Percentiles rank a stretch among this genome's conserved stretches.
Conservation (phyloP, 768 basidiomycete species). For the Naematelia aurantialba region DNA sequence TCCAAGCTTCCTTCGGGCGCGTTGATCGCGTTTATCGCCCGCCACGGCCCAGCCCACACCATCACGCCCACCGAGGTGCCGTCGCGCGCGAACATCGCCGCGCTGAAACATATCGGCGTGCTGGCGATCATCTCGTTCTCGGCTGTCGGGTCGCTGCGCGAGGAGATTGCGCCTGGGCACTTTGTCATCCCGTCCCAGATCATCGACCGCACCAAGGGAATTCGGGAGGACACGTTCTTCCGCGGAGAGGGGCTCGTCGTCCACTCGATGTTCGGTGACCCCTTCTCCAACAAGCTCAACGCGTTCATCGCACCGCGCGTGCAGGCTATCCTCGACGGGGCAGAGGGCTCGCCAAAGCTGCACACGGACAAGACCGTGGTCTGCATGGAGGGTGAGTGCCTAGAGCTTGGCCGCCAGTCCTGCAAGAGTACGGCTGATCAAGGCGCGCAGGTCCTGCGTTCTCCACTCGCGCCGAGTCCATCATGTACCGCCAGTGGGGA, state of each 20-base stretch:
- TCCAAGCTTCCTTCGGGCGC: slow-evolving; percentile 73
- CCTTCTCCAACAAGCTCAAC: slow-evolving; percentile 59
- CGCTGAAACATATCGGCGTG: slow-evolving; percentile 86
- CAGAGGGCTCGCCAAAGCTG: slow-evolving; percentile 60
- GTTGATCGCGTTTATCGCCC: slow-evolving; percentile 80
- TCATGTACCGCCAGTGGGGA: slow-evolving; percentile 90
- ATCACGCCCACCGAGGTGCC: slow-evolving; percentile 78
- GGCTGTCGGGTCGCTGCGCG: slow-evolving; percentile 88
- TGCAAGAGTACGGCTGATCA: not conserved
- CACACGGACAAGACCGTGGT: slow-evolving; percentile 82
- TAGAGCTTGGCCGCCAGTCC: not conserved
- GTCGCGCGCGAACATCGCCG: slow-evolving; percentile 86
- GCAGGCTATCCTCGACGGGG: slow-evolving; percentile 58
- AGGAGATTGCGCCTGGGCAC: slow-evolving; percentile 86
- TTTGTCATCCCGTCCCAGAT: slow-evolving; percentile 85
- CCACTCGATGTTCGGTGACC: slow-evolving; percentile 91
- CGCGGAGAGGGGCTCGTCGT: slow-evolving; percentile 75
- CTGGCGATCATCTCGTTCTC: slow-evolving; percentile 87
- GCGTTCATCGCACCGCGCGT: slow-evolving; percentile 54
- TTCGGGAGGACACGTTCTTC: slow-evolving; percentile 85
- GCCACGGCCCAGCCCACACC: slow-evolving; percentile 79
- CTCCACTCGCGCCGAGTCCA: slow-evolving; percentile 93
- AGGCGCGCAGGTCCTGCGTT: slow-evolving; percentile 60
- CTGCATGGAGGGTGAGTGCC: slow-evolving; percentile 86
- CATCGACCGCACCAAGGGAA: slow-evolving; percentile 93